Evolutionary conservation across 495 filamentous ascomycete species (phyloP), one percentile per base, ranked within the genome.

Genomic region (Astrothelium subdiscretum): DNA sequence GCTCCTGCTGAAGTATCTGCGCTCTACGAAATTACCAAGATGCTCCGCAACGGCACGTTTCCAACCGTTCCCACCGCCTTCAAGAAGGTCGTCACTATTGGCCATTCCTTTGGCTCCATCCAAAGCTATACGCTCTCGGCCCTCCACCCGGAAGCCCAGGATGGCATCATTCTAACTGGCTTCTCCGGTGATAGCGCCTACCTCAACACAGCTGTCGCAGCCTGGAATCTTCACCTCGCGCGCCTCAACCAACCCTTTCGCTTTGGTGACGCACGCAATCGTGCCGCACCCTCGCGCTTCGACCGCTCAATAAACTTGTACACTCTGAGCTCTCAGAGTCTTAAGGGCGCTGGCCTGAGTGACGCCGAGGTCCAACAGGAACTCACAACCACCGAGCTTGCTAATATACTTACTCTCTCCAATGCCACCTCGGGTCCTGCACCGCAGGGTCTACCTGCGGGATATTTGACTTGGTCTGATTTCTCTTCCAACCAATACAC

Each of bases 151-250:
- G 66, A 70, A 32, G 69, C 78, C 63, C 77, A 77, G 2, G 81
- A 85, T 66, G 83, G 74, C 6, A 67, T 84, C n/a, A 70, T 84
- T 29, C 74, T 86, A 20, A 83, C 80, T 4, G 83, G 83, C 10
- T 86, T 77, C 66, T 75, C 77, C 13, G 68, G 69, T 32, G 76
- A 75, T 48, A 24, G 52, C 3, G 63, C 59, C 18, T 80, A 67
- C 51, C 24, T 74, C 11, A 32, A 68, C 5, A 59, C 61, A 12
- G 76, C 77, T 44, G 59, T 64, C 2, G 72, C 75, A 18, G 76
- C 73, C 22, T 74, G 66, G 59, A 78, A 77, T 62, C 76, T 78
- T 62, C 69, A 76, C 13, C 68, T 74, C 20, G 81, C 81, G 1
- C 67, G 73, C 18, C 60, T 71, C 29, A 79, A 80, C 62, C 70